Evolutionary conservation across 2,329 filamentous ascomycete genomes (phyloP).

Genomic region (Fusarium mundagurra): DNA sequence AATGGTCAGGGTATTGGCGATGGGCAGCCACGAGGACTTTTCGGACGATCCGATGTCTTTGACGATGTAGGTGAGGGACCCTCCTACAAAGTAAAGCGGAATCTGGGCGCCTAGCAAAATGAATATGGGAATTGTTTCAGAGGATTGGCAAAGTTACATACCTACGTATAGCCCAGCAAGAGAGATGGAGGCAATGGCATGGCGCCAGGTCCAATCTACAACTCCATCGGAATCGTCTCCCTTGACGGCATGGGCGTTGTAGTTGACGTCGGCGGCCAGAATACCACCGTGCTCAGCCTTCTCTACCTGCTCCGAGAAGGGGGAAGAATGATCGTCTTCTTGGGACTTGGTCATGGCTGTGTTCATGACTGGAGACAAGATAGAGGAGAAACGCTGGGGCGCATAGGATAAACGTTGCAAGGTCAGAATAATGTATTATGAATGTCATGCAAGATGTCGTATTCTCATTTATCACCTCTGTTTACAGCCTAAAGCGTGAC

Average conservation of each 20-base stretch:
- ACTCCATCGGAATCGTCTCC: neutral
- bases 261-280: neutral
- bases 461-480: too few relatives aligned
- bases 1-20: neutral
- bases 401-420: accelerated
- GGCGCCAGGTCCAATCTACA: neutral
- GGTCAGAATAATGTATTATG: neutral
- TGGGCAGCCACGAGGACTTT: neutral
- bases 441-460: too few relatives aligned
- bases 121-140: accelerated
- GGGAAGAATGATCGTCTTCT: neutral
- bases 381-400: accelerated
- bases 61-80: neutral
- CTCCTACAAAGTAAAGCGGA: neutral
- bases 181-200: neutral
- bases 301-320: neutral
- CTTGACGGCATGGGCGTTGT: neutral
- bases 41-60: neutral
- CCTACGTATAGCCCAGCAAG: neutral
- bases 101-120: neutral
- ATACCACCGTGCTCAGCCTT: neutral
- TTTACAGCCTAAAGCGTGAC: too few relatives aligned
- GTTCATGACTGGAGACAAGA: too few relatives aligned
- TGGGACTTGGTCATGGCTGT: neutral
- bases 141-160: accelerated